phyloP scores from a whole-genome alignment of 1,139 yeast species.

The Magnusiomyces ingens region DNA sequence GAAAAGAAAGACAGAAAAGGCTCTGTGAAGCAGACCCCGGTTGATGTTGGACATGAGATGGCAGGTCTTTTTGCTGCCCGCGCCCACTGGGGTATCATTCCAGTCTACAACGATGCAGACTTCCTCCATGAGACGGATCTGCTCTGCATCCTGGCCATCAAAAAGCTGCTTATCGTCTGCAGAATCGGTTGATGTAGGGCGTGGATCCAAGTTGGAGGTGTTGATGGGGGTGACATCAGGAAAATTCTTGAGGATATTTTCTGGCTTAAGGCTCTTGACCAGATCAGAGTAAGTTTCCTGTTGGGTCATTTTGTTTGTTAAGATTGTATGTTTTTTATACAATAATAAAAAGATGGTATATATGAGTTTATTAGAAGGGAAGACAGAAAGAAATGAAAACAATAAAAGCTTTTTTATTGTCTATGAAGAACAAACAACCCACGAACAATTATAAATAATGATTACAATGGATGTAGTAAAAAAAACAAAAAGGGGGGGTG shows the following conservation, averaged over 20 bases:
- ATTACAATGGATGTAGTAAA: too few relatives aligned
- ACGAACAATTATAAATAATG: too few relatives aligned
- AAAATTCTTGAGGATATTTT: constrained; percentile 51
- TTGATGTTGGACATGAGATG: constrained; percentile 86
- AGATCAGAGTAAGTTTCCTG: constrained; percentile 40
- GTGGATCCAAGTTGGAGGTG: neutral
- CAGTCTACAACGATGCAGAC: constrained; percentile 89
- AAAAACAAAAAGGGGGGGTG: too few relatives aligned
- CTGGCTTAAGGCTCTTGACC: constrained; percentile 45
- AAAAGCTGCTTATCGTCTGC: constrained; percentile 38
- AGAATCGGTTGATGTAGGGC: constrained; percentile 16
- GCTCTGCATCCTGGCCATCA: constrained; percentile 88
- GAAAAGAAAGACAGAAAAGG: constrained; percentile 89
- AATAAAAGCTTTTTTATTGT: neutral
- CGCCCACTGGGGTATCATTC: constrained; percentile 81
- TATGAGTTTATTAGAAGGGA: neutral
- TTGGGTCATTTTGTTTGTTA: constrained; percentile 18
- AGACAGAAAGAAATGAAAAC: neutral
- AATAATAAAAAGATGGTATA: neutral
- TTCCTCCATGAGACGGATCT: constrained; percentile 91
- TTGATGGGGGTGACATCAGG: constrained; percentile 38
- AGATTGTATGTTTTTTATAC: constrained; percentile 11
- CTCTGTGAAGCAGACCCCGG: constrained; percentile 83
- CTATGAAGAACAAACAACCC: too few relatives aligned
- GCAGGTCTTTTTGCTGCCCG: constrained; percentile 88